Percentiles rank a stretch among this genome's conserved stretches.
phyloP scores from a whole-genome alignment of 1,284 basidiomycete species.

The Sporisorium sorghi region DNA sequence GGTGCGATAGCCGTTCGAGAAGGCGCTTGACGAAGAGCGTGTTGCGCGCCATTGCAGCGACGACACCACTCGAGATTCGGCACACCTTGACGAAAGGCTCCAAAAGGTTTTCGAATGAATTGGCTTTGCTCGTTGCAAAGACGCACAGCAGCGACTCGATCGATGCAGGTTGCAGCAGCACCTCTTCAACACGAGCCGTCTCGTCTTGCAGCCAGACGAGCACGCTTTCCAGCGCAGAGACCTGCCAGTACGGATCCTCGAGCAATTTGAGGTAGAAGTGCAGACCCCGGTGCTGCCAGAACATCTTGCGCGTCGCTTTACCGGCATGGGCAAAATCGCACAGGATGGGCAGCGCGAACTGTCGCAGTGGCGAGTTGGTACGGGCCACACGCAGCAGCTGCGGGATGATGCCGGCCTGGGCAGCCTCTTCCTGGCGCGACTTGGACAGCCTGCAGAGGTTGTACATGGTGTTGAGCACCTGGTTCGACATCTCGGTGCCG shows the following conservation, averaged over 20 bases:
- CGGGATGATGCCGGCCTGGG: constrained; percentile 91
- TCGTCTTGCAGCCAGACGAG: constrained; percentile 95
- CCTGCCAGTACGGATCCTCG: constrained; percentile 94
- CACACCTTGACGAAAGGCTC: constrained; percentile 83
- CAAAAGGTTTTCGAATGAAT: constrained; percentile 92
- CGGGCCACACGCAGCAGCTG: constrained; percentile 87
- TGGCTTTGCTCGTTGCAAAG: constrained; percentile 84
- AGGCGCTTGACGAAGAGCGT: constrained; percentile 87
- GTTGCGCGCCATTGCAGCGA: constrained; percentile 79
- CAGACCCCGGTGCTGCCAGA: constrained; percentile 69
- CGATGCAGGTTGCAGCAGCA: constrained; percentile 78
- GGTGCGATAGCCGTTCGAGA: constrained; percentile 79
- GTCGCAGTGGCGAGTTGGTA: constrained; percentile 88
- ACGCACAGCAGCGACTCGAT: constrained; percentile 82
- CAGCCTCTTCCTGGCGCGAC: constrained; percentile 86
- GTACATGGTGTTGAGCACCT: constrained; percentile 66
- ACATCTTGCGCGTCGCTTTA: constrained; percentile 61
- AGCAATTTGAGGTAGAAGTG: constrained; percentile 83
- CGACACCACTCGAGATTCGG: constrained; percentile 80
- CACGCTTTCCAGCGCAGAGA: constrained; percentile 89
- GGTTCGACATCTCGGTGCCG: constrained; percentile 74
- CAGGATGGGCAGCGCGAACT: constrained; percentile 94
- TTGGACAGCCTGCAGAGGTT: constrained; percentile 63
- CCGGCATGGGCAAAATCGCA: constrained; percentile 74
- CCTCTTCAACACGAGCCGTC: constrained; percentile 89